Percentiles rank a stretch among this genome's conserved stretches.
Evolutionary conservation across 306 rosid genomes (phyloP).

Genomic region (Cicer yamashitae): DNA sequence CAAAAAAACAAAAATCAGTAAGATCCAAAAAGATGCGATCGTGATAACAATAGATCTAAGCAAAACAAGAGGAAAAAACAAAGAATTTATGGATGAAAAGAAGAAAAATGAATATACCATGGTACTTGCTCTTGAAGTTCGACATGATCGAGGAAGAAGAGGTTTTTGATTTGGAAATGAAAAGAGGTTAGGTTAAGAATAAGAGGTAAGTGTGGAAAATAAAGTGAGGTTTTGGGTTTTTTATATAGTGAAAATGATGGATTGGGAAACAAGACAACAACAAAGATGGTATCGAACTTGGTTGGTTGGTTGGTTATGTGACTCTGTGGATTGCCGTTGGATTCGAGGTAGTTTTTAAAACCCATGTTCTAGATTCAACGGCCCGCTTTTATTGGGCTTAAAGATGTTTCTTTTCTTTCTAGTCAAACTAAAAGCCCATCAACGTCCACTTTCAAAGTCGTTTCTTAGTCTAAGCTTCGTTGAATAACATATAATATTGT

Average conservation of each 20-base stretch:
- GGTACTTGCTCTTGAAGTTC: constrained; percentile 54
- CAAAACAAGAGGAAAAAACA: neutral
- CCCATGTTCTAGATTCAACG: neutral
- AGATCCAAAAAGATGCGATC: neutral
- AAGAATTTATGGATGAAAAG: neutral
- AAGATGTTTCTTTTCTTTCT: neutral
- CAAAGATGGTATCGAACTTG: neutral
- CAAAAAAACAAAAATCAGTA: neutral
- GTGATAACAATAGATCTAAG: neutral
- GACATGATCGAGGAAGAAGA: constrained; percentile 42
- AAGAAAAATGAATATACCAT: constrained; percentile 2
- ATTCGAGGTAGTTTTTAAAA: neutral
- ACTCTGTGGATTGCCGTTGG: constrained; percentile 51
- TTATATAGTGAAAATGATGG: constrained; percentile 32
- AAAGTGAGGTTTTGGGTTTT: constrained; percentile 16
- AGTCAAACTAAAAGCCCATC: neutral
- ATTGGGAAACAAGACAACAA: neutral
- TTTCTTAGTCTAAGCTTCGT: neutral
- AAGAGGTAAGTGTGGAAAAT: too few relatives aligned
- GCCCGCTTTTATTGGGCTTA: neutral
- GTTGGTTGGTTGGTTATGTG: neutral
- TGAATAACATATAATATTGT: too few relatives aligned
- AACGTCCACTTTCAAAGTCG: neutral
- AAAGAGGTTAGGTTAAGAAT: neutral
- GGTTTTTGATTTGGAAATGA: neutral